Conservation (phyloP, 2,329 filamentous ascomycete species). For the Epichloe coenophiala region DNA sequence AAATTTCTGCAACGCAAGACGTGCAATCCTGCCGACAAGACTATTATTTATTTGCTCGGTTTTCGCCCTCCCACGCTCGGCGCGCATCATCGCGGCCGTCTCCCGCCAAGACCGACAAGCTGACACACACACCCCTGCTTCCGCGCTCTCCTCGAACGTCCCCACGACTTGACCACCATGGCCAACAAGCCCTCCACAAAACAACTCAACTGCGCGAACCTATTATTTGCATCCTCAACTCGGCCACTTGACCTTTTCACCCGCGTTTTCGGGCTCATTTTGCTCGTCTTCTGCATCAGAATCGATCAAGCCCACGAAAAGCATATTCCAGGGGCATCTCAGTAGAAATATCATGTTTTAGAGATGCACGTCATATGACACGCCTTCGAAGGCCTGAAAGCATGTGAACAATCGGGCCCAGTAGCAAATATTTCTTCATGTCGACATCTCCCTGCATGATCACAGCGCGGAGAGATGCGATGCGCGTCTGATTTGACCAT, state of each 20-base stretch:
- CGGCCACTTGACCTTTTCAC: conserved; percentile 15
- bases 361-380: neutral
- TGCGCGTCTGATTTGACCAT: neutral
- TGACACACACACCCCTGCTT: conserved; percentile 4
- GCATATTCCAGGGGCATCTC: neutral
- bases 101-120: neutral
- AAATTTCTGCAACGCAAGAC: neutral
- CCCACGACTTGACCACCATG: neutral
- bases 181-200: conserved; percentile 5
- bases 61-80: neutral
- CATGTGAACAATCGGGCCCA: too few species aligned
- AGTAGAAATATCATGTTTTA: neutral
- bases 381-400: neutral
- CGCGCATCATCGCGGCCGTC: neutral
- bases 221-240: neutral
- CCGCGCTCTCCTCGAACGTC: conserved; percentile 3
- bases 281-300: conserved; percentile 31
- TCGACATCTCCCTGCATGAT: neutral
- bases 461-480: neutral
- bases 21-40: too few species aligned
- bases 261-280: conserved; percentile 53
- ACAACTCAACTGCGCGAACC: conserved; percentile 4
- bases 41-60: neutral
- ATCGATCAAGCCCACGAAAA: conserved; percentile 13
- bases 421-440: too few species aligned